Evolutionary conservation across 164 flowering plant genomes (phyloP).

Genomic region (Stephania cephalantha): DNA sequence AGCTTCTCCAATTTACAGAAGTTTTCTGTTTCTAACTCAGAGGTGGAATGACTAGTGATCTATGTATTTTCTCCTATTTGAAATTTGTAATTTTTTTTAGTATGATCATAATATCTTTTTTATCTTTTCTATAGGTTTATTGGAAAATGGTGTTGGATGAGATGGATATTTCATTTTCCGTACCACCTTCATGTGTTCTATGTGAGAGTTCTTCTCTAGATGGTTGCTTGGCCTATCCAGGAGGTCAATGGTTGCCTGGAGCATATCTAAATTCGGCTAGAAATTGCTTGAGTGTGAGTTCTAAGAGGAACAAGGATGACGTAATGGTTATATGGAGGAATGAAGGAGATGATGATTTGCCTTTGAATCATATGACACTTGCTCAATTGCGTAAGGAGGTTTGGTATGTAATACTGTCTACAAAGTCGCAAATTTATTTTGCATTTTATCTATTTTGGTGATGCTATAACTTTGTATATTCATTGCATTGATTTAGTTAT

Average conservation of each 20-base stretch:
- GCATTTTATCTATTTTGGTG: not conserved
- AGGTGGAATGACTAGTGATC: slow-evolving; percentile 35
- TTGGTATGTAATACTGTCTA: slow-evolving; percentile 45
- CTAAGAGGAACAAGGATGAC: slow-evolving; percentile 46
- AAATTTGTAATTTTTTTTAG: not conserved
- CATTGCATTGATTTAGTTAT: not conserved
- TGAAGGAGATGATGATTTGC: slow-evolving; percentile 65
- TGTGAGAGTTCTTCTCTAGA: slow-evolving; percentile 29
- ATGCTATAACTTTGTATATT: not conserved
- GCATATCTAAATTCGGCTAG: slow-evolving; percentile 68
- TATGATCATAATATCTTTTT: not conserved
- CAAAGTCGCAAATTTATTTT: not conserved
- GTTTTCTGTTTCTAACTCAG: slow-evolving; percentile 78
- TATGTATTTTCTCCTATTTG: not conserved
- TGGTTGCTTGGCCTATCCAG: slow-evolving; percentile 36
- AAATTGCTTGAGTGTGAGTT: slow-evolving; percentile 55
- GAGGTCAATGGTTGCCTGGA: slow-evolving; percentile 93
- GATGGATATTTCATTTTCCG: slow-evolving; percentile 54
- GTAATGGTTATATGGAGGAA: slow-evolving; percentile 63
- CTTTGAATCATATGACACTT: slow-evolving; percentile 54
- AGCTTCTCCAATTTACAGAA: slow-evolving; percentile 78
- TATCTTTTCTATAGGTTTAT: slow-evolving; percentile 41
- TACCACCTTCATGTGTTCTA: slow-evolving; percentile 66
- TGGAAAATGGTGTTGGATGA: slow-evolving; percentile 74
- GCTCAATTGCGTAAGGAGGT: slow-evolving; percentile 56